Conservation (phyloP, 306 rosid genomes). For the Cicer arietinum region DNA sequence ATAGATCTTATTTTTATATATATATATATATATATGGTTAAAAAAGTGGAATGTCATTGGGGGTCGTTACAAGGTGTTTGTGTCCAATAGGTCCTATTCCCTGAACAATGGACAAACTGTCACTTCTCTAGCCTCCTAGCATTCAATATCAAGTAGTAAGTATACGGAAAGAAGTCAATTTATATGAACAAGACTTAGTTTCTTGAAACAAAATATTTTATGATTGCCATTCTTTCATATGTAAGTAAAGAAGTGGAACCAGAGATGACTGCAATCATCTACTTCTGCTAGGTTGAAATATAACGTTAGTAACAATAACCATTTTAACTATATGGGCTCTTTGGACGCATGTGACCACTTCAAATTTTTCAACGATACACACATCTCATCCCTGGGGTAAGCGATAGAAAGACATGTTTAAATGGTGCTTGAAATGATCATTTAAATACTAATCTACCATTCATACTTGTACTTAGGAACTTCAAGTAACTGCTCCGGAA, state of each 20-base stretch:
- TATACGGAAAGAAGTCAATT: slow-evolving; percentile 15
- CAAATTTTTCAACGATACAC: slow-evolving; percentile 14
- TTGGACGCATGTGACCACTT: slow-evolving; percentile 8
- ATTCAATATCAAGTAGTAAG: background rate
- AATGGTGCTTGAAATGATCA: slow-evolving; percentile 11
- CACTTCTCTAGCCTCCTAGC: slow-evolving; percentile 5
- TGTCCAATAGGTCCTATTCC: background rate
- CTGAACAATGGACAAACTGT: background rate
- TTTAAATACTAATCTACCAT: slow-evolving; percentile 38
- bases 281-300: background rate
- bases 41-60: slow-evolving; percentile 11
- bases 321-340: slow-evolving; percentile 3
- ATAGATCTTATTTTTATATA: too few relatives aligned
- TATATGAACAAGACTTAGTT: background rate
- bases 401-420: slow-evolving; percentile 20
- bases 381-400: background rate
- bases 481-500: slow-evolving; percentile 67
- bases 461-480: slow-evolving; percentile 87
- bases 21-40: background rate
- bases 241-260: slow-evolving; percentile 17
- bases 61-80: background rate
- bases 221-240: slow-evolving; percentile 7
- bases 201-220: background rate
- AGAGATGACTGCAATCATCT: slow-evolving; percentile 14
- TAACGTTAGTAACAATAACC: background rate